Base-by-base conservation (phyloP, 495 filamentous ascomycete genomes). In the Xanthoparmelia taractica region DNA sequence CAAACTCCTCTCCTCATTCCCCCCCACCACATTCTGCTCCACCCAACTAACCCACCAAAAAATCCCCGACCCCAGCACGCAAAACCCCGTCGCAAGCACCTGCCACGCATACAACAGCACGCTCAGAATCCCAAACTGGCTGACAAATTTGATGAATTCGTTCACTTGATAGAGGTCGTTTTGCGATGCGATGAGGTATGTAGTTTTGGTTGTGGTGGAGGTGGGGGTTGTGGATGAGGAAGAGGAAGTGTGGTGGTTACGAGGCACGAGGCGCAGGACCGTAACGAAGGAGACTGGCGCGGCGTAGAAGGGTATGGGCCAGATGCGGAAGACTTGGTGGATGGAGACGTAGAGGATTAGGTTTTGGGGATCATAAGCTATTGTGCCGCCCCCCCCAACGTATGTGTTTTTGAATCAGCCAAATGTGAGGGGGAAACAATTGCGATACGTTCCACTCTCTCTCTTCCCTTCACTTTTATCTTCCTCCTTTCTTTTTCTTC, bases 81-180 rank as follows among this genome's bases (percentile, higher is more conserved):
- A 92, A 34, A 87, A 70, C 6, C 82, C 52, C 12, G 87, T 88
- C 31, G 85, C 83, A 40, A 81, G 74, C 20, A 85, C 68, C 72
- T 92, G 88, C 79, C 79, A 85, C 7, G 77, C 38, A 67, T 79
- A 76, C 0, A 90, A 72, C 1, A 68, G 57, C 63, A 55, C 20
- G 1, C 43, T 55, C 57, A 65, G 23, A 15, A 65, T 40, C 25
- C 56, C 84, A 86, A 56, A 85, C 92, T 18, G 77, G 40, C 79
- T 20, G 36, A 78, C 31, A 65, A 94, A 95, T 65, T 86, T 87
- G 54, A 94, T 73, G 66, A 89, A 87, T 67, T 96, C 86, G 37
- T 87, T 85, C 5, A 84, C 77, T 71, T 94, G 90, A 68, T 96
- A 96, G 25, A 92, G 74, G 68, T 96, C 91, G 63, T 94, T 85